phyloP scores from a whole-genome alignment of 1,139 yeast species.

The Nakaseomyces glabratus region DNA sequence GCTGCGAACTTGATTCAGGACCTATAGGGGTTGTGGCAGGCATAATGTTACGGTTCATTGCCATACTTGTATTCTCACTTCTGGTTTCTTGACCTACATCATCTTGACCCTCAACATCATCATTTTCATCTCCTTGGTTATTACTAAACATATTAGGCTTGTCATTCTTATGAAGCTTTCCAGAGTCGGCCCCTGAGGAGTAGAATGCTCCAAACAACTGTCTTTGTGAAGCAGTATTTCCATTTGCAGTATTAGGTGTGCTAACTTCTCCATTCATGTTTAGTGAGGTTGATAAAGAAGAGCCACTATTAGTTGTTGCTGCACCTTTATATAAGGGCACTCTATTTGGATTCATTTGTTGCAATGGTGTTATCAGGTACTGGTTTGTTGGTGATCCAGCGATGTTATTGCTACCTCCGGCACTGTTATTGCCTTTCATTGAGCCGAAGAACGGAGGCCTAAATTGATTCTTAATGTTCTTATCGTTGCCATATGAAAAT shows the following conservation, averaged over 20 bases:
- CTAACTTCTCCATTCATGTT: slow-evolving; percentile 1
- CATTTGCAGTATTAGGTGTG: slow-evolving; percentile 6
- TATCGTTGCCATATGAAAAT: not conserved
- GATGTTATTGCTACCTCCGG: too few relatives aligned
- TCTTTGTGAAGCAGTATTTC: slow-evolving; percentile 4
- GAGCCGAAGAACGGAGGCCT: slow-evolving; percentile 6
- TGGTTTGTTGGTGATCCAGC: slow-evolving; percentile 6
- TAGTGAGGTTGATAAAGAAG: not conserved
- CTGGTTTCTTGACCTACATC: slow-evolving; percentile 4
- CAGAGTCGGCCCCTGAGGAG: not conserved
- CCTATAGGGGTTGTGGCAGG: slow-evolving; percentile 6
- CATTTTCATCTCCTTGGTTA: too few relatives aligned
- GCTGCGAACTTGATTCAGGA: slow-evolving; percentile 1
- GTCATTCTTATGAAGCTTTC: not conserved
- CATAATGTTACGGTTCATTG: too few relatives aligned
- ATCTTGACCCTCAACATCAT: not conserved
- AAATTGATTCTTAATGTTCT: slow-evolving; percentile 1
- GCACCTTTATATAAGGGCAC: not conserved
- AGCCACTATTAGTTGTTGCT: slow-evolving; percentile 1
- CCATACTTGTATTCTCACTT: not conserved
- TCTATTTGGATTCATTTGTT: slow-evolving; percentile 4
- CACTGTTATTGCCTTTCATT: not conserved
- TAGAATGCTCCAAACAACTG: slow-evolving; percentile 1
- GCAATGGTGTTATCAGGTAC: slow-evolving; percentile 4
- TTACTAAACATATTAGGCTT: slow-evolving; percentile 1